These are phyloP conservation scores for Scleromitrula shiraiana DNA, from an alignment of 2,329 filamentous ascomycete genomes.

Conservation along the genomic window DNA sequence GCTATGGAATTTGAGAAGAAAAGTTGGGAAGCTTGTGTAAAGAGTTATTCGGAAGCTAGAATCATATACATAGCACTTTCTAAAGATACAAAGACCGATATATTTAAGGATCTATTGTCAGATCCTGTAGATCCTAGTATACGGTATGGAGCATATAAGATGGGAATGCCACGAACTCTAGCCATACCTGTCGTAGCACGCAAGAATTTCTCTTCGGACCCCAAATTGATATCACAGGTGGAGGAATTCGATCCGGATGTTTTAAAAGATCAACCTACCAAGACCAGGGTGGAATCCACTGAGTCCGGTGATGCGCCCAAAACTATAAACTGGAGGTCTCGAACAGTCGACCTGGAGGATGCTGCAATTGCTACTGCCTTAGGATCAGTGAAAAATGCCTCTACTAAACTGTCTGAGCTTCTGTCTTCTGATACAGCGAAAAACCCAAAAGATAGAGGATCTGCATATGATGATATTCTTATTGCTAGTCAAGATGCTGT, in stretches of 20 bases:
- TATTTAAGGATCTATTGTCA: constrained; percentile 78
- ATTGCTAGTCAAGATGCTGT: constrained; percentile 88
- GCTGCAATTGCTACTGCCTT: constrained; percentile 83
- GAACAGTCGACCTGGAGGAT: constrained; percentile 84
- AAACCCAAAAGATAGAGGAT: constrained; percentile 61
- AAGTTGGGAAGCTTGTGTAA: constrained; percentile 72
- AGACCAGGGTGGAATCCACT: constrained; percentile 42
- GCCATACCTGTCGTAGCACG: constrained; percentile 72
- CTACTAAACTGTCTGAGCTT: constrained; percentile 40
- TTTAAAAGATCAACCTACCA: constrained; percentile 48
- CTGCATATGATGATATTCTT: constrained; percentile 84
- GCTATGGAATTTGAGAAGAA: constrained; percentile 80
- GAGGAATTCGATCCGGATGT: constrained; percentile 62
- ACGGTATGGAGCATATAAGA: constrained; percentile 87
- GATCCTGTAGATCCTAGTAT: constrained; percentile 89
- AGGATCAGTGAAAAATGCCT: constrained; percentile 55
- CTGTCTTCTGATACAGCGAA: constrained; percentile 37
- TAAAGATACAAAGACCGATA: constrained; percentile 58
- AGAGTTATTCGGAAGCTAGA: constrained; percentile 65
- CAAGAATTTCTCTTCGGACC: constrained; percentile 66
- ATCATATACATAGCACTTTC: constrained; percentile 76
- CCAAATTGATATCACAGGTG: constrained; percentile 55
- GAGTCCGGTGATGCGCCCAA: constrained; percentile 54
- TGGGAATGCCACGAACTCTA: constrained; percentile 77
- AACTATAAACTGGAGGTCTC: constrained; percentile 76